Conservation (phyloP, 768 basidiomycete species). For the Tremella mesenterica region DNA sequence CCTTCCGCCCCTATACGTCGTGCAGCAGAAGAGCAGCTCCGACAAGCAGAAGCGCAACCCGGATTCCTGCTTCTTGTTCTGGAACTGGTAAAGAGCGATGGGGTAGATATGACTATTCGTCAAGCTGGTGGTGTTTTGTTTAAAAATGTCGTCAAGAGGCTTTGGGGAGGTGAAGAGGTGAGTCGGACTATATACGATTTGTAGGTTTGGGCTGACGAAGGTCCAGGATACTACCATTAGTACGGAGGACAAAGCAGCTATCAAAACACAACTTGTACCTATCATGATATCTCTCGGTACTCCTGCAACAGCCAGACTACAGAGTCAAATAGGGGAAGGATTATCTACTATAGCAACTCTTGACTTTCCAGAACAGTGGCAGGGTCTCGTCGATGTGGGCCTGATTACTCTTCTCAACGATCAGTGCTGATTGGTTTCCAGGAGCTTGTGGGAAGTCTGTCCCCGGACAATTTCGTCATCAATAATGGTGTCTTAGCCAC, state of each 20-base stretch:
- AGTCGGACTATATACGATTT: constrained; percentile 21
- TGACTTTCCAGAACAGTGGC: constrained; percentile 87
- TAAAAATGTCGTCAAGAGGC: constrained; percentile 77
- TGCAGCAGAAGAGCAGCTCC: constrained; percentile 73
- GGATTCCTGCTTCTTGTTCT: constrained; percentile 76
- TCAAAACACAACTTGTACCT: constrained; percentile 72
- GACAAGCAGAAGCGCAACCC: constrained; percentile 57
- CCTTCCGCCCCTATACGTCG: constrained; percentile 60
- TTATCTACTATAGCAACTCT: constrained; percentile 81
- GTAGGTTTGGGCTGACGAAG: not conserved
- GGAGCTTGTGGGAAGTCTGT: constrained; percentile 83
- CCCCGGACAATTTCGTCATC: constrained; percentile 66
- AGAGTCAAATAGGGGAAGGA: constrained; percentile 81
- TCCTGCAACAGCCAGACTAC: constrained; percentile 48
- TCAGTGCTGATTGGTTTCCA: constrained; percentile 38
- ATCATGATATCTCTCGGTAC: constrained; percentile 81
- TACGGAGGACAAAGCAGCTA: constrained; percentile 60
- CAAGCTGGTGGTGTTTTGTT: constrained; percentile 82
- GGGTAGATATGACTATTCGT: constrained; percentile 55
- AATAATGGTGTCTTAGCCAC: constrained; percentile 88
- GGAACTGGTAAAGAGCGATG: constrained; percentile 60
- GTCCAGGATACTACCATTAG: constrained; percentile 47
- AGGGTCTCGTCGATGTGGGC: constrained; percentile 79
- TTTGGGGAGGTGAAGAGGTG: constrained; percentile 72
- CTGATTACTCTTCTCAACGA: not conserved